Conservation (phyloP, 208 protist species). For the Leishmania arabica region DNA sequence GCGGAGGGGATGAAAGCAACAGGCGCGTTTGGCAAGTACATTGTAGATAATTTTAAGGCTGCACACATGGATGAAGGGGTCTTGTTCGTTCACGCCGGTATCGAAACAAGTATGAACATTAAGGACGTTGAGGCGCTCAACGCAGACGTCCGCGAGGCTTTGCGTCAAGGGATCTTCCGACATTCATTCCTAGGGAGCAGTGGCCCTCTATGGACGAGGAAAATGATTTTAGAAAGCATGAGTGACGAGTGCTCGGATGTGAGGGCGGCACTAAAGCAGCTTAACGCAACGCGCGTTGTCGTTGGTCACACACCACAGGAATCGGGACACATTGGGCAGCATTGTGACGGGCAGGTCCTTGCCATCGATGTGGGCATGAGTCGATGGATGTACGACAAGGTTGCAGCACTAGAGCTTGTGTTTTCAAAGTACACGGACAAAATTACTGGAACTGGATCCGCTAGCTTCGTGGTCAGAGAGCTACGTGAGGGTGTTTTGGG, state of each 20-base stretch:
- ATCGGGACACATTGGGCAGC: slow-evolving; percentile 55
- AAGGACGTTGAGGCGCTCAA: slow-evolving; percentile 43
- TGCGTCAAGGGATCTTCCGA: slow-evolving; percentile 35
- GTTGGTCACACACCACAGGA: slow-evolving; percentile 78
- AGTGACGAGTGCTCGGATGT: slow-evolving; percentile 49
- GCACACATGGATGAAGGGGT: slow-evolving; percentile 49
- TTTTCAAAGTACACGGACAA: slow-evolving; percentile 32
- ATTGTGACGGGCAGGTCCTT: slow-evolving; percentile 62
- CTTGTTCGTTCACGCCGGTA: slow-evolving; percentile 77
- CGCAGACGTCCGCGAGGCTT: slow-evolving; percentile 35
- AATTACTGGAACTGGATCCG: slow-evolving; percentile 9
- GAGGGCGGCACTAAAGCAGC: slow-evolving; percentile 27
- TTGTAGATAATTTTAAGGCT: slow-evolving; percentile 63
- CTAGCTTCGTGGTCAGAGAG: slow-evolving; percentile 33
- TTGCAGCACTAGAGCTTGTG: slow-evolving; percentile 62
- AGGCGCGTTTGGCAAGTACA: slow-evolving; percentile 64
- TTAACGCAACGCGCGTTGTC: slow-evolving; percentile 58
- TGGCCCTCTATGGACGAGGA: slow-evolving; percentile 75
- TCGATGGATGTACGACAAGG: slow-evolving; percentile 72
- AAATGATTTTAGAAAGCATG: slow-evolving; percentile 67
- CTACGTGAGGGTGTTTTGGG: slow-evolving; percentile 20
- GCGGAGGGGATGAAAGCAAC: slow-evolving; percentile 40
- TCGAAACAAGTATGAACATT: slow-evolving; percentile 39
- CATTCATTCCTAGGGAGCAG: slow-evolving; percentile 42
- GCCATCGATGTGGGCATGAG: slow-evolving; percentile 78